Evolutionary conservation across 257 asterid species (phyloP), one percentile per base, ranked within the genome.

Genomic region (Verbascum thapsus): DNA sequence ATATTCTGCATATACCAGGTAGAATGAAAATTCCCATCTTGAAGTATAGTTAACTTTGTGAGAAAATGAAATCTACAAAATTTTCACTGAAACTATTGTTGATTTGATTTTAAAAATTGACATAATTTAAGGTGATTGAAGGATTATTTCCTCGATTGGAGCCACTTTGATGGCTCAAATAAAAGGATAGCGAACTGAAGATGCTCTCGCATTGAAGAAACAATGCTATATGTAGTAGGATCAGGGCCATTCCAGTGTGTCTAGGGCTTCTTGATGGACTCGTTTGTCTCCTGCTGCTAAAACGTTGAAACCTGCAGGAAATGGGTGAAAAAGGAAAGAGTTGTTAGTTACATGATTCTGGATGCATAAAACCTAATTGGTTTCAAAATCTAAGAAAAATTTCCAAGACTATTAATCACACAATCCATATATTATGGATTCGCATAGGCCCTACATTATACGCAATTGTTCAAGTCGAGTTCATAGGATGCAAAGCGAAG

Each of bases 241-340:
- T 75, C 67, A 90, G 35, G 56, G 50, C 95, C 95, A 84, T 16
- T 81, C 76, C 52, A 94, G 72, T 10, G 80, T 72, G 58, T 80
- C 81, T 7, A 87, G 55, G 42, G 88, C 88, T 78, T 84, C 90
- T 37, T 66, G 83, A 65, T 90, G 94, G 52, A 85, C 73, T 60
- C 39, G 66, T 53, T 79, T 70, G 72, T 87, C 92, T 45, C 97
- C 99, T 1, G 97, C 94, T 3, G 99, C 99, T 48, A 80, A 76
- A 6, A 94, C 94, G 53, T 87, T 84, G 67, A 90, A 94, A 71
- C 81, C 99, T 94, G 90, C 35, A 8, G 47, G 73, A 10, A 18
- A 16, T n/a, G 34, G n/a, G n/a, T n/a, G 44, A 35, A 56, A 13
- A 40, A 10, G 16, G 16, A 42, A 30, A n/a, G 43, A 55, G 41